Evolutionary conservation across 768 basidiomycete species (phyloP).

Genomic region (Rhodotorula paludigena): DNA sequence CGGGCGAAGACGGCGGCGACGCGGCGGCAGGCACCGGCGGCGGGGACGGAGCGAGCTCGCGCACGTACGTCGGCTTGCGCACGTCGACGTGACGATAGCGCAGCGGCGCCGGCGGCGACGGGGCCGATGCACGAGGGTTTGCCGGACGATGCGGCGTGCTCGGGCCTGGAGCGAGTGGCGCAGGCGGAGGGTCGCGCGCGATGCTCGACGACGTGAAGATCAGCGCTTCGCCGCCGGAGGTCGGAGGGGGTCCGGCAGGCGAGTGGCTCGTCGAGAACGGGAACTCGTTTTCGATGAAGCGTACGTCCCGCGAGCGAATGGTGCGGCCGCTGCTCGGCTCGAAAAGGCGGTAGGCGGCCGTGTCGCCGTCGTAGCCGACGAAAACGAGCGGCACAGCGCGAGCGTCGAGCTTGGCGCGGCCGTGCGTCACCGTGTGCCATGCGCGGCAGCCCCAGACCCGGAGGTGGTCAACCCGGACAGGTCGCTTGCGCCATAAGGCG

Average conservation of each 20-base stretch:
- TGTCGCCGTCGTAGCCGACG: constrained; percentile 12
- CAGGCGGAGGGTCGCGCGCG: too few relatives aligned
- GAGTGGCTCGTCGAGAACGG: not conserved
- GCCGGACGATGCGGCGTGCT: too few relatives aligned
- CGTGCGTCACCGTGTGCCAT: not conserved
- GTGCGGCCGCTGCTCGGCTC: not conserved
- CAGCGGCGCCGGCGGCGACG: too few relatives aligned
- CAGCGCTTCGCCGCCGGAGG: too few relatives aligned
- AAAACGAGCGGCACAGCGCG: not conserved
- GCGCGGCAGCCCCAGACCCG: constrained; percentile 7
- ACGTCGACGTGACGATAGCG: too few relatives aligned
- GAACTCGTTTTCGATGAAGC: constrained; percentile 13
- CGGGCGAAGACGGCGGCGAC: not conserved
- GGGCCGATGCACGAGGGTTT: too few relatives aligned
- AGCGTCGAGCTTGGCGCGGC: constrained; percentile 6
- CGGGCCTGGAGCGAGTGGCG: too few relatives aligned
- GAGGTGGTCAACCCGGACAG: too few relatives aligned
- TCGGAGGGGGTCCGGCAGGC: too few relatives aligned
- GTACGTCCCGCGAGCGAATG: constrained; percentile 2
- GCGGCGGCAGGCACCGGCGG: not conserved
- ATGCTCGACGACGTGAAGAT: too few relatives aligned
- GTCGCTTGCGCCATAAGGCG: too few relatives aligned
- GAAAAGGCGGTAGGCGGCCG: constrained; percentile 7
- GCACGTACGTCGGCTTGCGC: not conserved
- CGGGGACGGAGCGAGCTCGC: not conserved